These are phyloP conservation scores for Neckera pumila DNA, from an alignment of 225 moss, liverwort and hornwort genomes.

Conservation along the genomic window DNA sequence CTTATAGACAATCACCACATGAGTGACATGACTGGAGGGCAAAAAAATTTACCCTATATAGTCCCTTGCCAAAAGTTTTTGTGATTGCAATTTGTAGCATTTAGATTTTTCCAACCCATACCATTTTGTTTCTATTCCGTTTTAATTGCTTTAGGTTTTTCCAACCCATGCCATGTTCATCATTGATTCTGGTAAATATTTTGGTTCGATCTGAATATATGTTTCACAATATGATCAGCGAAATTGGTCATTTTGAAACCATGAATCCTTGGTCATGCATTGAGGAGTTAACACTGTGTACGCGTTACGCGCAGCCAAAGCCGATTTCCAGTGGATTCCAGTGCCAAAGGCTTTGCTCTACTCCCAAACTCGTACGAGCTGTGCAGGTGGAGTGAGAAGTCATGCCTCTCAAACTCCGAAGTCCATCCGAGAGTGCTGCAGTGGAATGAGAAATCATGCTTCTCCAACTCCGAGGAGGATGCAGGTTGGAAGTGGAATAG, in stretches of 20 bases:
- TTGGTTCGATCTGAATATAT: too few relatives aligned
- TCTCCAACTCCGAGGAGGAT: neutral
- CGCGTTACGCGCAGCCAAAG: slow-evolving; percentile 8
- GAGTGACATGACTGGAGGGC: too few relatives aligned
- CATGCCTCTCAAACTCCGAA: slow-evolving; percentile 6
- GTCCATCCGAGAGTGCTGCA: neutral
- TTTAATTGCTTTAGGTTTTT: neutral
- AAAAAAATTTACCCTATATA: too few relatives aligned
- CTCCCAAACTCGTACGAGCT: neutral
- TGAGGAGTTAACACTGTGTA: neutral
- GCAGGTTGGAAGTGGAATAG: neutral
- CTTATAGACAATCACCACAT: too few relatives aligned
- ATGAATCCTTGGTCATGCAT: neutral
- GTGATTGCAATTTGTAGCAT: too few relatives aligned
- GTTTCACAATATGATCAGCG: neutral
- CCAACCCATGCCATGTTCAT: neutral
- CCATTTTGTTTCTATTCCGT: neutral
- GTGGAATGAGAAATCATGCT: neutral
- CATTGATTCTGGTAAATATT: neutral
- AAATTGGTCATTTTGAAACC: neutral
- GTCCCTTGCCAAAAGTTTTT: too few relatives aligned
- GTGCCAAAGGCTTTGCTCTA: slow-evolving; percentile 15
- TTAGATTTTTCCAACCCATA: too few relatives aligned
- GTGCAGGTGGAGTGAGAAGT: neutral
- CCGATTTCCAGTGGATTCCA: slow-evolving; percentile 21